Evolutionary conservation across 192 early-diverging fungal species (phyloP).

Genomic region (Chytriomyces sp.): DNA sequence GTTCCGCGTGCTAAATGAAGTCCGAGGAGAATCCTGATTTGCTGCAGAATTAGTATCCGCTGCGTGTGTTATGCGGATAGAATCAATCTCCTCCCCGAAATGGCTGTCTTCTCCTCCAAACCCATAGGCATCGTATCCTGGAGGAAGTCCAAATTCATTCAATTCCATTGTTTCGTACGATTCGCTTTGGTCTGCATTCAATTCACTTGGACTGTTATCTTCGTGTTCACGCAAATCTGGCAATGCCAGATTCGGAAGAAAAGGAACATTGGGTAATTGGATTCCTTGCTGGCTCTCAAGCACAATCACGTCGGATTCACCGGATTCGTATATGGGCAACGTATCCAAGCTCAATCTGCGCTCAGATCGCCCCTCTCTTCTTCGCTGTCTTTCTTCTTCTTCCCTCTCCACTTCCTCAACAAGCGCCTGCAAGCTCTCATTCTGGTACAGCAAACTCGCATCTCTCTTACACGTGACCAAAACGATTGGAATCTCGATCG

Average conservation of each 20-base stretch:
- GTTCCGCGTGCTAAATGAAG: not conserved
- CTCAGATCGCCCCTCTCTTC: not conserved
- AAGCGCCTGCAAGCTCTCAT: constrained; percentile 11
- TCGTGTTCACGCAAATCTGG: not conserved
- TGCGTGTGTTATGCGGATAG: not conserved
- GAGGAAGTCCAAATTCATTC: not conserved
- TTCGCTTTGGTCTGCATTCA: too few species aligned
- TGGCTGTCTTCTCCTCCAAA: not conserved
- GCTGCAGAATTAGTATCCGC: not conserved
- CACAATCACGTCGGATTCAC: not conserved
- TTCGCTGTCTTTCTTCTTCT: constrained; percentile 20
- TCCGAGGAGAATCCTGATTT: not conserved
- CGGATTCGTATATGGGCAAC: constrained; percentile 26
- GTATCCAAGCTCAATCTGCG: constrained; percentile 31
- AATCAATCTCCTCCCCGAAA: not conserved
- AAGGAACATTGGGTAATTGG: not conserved
- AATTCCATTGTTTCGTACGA: not conserved
- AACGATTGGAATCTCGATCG: constrained; percentile 20
- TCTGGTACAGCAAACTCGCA: constrained; percentile 15
- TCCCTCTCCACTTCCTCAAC: constrained; percentile 38
- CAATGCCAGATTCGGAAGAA: not conserved
- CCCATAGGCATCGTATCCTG: not conserved
- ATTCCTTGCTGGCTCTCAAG: not conserved
- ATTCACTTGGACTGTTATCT: too few species aligned
- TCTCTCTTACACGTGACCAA: constrained; percentile 3